phyloP scores from a whole-genome alignment of 345 rosid genomes.

The Melastoma malabathricum region DNA sequence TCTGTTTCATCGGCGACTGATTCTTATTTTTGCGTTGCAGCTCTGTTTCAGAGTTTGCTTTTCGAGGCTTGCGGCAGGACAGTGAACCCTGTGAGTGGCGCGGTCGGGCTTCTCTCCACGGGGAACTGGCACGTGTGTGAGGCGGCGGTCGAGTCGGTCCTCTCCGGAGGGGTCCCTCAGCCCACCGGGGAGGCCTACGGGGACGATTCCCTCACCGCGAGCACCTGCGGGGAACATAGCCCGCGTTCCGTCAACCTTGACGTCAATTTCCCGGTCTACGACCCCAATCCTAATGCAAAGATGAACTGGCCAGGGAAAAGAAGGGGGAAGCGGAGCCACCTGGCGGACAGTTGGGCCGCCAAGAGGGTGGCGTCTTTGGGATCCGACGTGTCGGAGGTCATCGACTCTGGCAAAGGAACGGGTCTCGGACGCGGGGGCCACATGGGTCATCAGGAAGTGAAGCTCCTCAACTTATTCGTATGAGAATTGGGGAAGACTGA shows the following conservation, averaged over 20 bases:
- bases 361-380: no score
- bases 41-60: constrained; percentile 22
- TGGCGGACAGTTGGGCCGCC: no score
- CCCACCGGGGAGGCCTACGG: constrained; percentile 1
- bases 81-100: constrained; percentile 27
- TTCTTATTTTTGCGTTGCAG: constrained; percentile 4
- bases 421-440: neutral
- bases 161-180: constrained; percentile 12
- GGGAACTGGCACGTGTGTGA: constrained; percentile 31
- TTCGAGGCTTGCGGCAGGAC: constrained; percentile 37
- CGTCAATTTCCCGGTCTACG: no score
- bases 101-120: constrained; percentile 25
- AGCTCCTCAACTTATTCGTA: no score
- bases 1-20: neutral
- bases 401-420: no score
- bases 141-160: constrained; percentile 26
- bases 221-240: constrained; percentile 5
- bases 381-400: no score
- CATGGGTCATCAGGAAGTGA: neutral
- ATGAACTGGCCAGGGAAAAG: no score
- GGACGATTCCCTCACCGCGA: neutral
- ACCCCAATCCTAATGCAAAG: no score
- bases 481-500: no score
- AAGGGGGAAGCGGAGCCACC: no score
- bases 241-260: constrained; percentile 2